phyloP scores from a whole-genome alignment of 2,329 filamentous ascomycete genomes.

The Cladophialophora carrionii region DNA sequence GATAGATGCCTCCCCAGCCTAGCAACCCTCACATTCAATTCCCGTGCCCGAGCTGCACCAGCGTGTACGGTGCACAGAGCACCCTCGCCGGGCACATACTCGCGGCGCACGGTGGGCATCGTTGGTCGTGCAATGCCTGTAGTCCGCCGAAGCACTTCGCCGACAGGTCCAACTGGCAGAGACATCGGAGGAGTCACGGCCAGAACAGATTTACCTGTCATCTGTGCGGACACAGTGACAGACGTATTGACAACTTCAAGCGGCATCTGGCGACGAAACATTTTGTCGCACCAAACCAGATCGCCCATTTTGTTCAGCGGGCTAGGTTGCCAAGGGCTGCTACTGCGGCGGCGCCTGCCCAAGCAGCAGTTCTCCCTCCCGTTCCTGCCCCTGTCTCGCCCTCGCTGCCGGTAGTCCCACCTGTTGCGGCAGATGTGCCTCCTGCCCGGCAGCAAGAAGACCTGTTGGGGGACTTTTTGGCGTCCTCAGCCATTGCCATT shows the following conservation, averaged over 20 bases:
- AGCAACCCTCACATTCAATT: background rate
- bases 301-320: background rate
- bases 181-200: background rate
- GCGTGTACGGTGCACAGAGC: slow-evolving; percentile 1
- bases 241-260: slow-evolving; percentile 16
- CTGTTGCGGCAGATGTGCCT: background rate
- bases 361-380: background rate
- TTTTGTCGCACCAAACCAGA: background rate
- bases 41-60: slow-evolving; percentile 1
- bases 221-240: background rate
- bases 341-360: background rate
- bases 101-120: background rate
- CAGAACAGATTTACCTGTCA: background rate
- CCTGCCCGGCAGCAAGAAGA: background rate
- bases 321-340: background rate
- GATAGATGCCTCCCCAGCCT: background rate
- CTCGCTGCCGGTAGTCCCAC: background rate
- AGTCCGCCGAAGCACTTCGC: background rate
- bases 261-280: slow-evolving; percentile 3
- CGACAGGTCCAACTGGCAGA: background rate
- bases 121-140: background rate
- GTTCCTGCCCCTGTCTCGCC: background rate
- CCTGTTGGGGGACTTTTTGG: background rate
- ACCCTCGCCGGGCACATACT: background rate
- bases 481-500: background rate